Evolutionary conservation across 192 early-diverging fungal species (phyloP).

Genomic region (Pecoramyces ruminantium): DNA sequence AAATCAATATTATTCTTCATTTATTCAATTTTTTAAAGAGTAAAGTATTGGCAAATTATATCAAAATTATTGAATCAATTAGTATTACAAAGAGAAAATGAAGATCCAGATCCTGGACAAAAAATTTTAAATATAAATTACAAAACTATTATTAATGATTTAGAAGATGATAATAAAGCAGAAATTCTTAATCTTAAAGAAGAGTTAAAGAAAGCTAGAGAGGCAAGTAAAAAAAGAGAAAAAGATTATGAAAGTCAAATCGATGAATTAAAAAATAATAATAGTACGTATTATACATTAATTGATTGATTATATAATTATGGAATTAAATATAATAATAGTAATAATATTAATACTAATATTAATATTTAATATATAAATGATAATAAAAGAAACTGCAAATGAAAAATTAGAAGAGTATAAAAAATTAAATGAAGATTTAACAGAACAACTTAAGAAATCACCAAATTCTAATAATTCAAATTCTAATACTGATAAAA

Average conservation of each 20-base stretch:
- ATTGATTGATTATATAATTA: too few relatives aligned
- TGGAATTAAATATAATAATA: too few relatives aligned
- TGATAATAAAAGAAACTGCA: too few relatives aligned
- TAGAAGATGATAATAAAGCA: constrained; percentile 7
- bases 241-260: not conserved
- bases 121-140: constrained; percentile 17
- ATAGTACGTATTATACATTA: not conserved
- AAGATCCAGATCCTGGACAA: constrained; percentile 23
- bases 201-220: not conserved
- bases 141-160: constrained; percentile 11
- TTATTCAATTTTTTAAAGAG: constrained; percentile 8
- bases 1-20: not conserved
- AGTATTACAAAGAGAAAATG: constrained; percentile 15
- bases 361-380: too few relatives aligned
- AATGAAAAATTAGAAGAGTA: too few relatives aligned
- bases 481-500: too few relatives aligned
- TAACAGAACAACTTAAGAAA: too few relatives aligned
- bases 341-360: too few relatives aligned
- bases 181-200: not conserved
- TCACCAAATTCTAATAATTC: too few relatives aligned
- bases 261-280: not conserved
- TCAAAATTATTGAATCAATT: constrained; percentile 30
- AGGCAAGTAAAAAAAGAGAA: not conserved
- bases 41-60: constrained; percentile 28
- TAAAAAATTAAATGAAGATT: too few relatives aligned